Evolutionary conservation across 2,329 filamentous ascomycete species (phyloP), one percentile per base, ranked within the genome.

Genomic region (Cladosporium cucumerinum): DNA sequence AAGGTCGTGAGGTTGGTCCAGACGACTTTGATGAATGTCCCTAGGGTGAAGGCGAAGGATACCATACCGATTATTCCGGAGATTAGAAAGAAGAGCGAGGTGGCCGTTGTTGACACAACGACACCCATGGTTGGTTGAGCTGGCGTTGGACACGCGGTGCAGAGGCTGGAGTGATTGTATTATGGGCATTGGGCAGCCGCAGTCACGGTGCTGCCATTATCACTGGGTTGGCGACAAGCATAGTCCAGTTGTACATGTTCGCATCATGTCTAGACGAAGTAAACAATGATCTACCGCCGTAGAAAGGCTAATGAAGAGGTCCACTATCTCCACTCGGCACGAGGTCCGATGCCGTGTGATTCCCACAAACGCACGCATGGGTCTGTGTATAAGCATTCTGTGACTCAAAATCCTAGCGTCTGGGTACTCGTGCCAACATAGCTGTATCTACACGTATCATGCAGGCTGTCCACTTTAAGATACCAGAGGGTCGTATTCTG

Each of bases 1-100:
- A 80, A 65, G 3, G 78, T 80, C n/a, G 71, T 65, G 43, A 80
- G 67, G 23, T 78, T 78, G 55, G 70, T 69, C 78, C 77, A 81
- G 60, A 79, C 73, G 8, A 81, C 77, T 57, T 75, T 73, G 28
- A 81, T 57, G 68, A 79, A 76, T 18, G 79, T 81, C n/a, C 71
- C 73, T 21, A 80, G 65, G 0, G 79, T 81, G 71, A 81, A 80
- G 34, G 76, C 76, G 52, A 81, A 81, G 43, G 74, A 77, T 30
- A 81, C 72, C 65, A 81, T 77, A 57, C 79, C 79, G 32, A 80
- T 77, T 25, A 55, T 46, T 18, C 60, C 60, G n/a, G 48, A 54
- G 23, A 62, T 23, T 23, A 62, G 49, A 34, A 62, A 62, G 60
- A 62, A 62, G n/a, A 49, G 60, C 49, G 60, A 62, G 16, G 60